Base-by-base conservation (phyloP, 345 rosid species). In the Populus alba region DNA sequence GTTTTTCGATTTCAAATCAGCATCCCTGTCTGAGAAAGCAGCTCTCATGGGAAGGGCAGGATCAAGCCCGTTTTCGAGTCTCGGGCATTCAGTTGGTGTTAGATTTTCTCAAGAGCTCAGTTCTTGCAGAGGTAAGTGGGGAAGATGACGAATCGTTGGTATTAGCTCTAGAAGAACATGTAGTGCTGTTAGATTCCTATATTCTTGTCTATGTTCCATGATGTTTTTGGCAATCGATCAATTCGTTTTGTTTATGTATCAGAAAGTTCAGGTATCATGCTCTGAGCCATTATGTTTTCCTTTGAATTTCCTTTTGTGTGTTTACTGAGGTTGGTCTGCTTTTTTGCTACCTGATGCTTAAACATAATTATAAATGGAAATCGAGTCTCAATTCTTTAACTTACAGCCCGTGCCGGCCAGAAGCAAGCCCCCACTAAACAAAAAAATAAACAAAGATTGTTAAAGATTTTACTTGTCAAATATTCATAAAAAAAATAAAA, bases 71-170 rank as follows among this genome's bases (percentile, higher is more conserved):
- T 71, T 75, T 79, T 77, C 71, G 7, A 67, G 88, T 23, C 78
- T 82, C 70, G 71, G 76, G 77, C 84, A 77, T 20, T 77, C 68
- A 49, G 73, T 55, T 59, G 83, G 81, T 70, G 77, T 75, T 73
- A 45, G 80, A 71, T 82, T 83, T 43, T 83, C 85, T 80, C 83
- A 83, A 39, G 73, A 77, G 76, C 74, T 84, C 18, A 75, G 71
- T 66, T 81, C 81, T 83, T 82, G 84, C 85, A 84, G 87, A 87
- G 80, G 87, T 29, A 68, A 63, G 51, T 20, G 70, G 16, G 20
- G 2, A 23, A 1, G 29, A n/a, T 13, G 65, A 53, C 23, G 43
- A 35, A 31, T 25, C 29, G 7, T 61, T 23, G n/a, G n/a, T 62
- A 0, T 66, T 63, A 22, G 4, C 5, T 6, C 33, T 37, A 7